Percentiles rank a stretch among this genome's conserved stretches.
Conservation (phyloP, 805 yeast species). For the Priceomyces melissophilus region DNA sequence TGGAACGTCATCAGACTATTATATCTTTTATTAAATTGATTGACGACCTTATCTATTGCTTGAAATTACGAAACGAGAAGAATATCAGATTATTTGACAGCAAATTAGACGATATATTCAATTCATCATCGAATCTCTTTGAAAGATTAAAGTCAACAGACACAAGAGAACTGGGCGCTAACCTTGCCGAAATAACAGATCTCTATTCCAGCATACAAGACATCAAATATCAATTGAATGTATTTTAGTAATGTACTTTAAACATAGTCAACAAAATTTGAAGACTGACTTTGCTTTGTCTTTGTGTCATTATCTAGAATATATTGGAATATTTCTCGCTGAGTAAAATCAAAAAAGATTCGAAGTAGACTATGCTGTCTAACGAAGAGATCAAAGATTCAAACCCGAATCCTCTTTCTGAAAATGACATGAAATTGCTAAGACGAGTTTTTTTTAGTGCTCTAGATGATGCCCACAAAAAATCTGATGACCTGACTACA, state of each 20-base stretch:
- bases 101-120: not conserved
- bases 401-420: too few relatives aligned
- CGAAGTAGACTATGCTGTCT: too few relatives aligned
- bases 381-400: too few relatives aligned
- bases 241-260: not conserved
- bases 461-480: conserved; percentile 2
- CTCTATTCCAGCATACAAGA: not conserved
- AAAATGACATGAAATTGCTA: conserved; percentile 40
- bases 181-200: not conserved
- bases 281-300: too few relatives aligned
- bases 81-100: conserved; percentile 3
- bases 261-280: too few relatives aligned
- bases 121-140: not conserved
- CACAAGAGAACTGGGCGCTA: not conserved
- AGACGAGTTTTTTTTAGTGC: conserved; percentile 39
- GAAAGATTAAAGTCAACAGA: not conserved
- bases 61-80: conserved; percentile 1
- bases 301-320: too few relatives aligned
- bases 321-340: too few relatives aligned
- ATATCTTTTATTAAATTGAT: not conserved
- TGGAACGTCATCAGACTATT: not conserved
- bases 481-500: not conserved
- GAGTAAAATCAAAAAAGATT: too few relatives aligned
- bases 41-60: conserved; percentile 1
- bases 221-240: conserved; percentile 1